phyloP scores from a whole-genome alignment of 768 basidiomycete genomes.

The Mycena rebaudengoi region DNA sequence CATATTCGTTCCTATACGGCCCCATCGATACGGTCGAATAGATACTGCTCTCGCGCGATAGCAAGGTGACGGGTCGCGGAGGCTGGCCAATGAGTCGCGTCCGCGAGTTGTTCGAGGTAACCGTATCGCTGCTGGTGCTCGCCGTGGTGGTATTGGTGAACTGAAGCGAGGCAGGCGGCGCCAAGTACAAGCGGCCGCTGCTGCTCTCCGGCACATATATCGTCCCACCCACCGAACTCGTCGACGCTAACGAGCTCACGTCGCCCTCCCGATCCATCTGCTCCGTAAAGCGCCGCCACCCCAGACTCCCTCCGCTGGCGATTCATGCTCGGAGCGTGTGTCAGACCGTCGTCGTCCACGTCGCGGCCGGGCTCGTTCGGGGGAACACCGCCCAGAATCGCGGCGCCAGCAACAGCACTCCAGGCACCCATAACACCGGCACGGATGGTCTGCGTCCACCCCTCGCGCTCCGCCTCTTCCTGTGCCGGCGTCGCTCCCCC shows the following conservation, averaged over 20 bases:
- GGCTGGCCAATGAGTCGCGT: slow-evolving; percentile 9
- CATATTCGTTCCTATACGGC: too few species aligned
- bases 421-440: slow-evolving; percentile 16
- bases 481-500: not conserved
- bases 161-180: slow-evolving; percentile 2
- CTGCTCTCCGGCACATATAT: not conserved
- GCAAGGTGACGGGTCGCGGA: slow-evolving; percentile 8
- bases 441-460: slow-evolving; percentile 19
- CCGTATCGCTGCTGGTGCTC: not conserved
- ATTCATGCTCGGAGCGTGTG: slow-evolving; percentile 15
- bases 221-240: not conserved
- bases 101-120: slow-evolving; percentile 11
- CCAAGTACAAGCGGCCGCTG: not conserved
- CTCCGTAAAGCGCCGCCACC: slow-evolving; percentile 21
- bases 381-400: too few species aligned
- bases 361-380: too few species aligned
- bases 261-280: not conserved
- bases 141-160: not conserved
- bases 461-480: not conserved
- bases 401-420: slow-evolving; percentile 12
- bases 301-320: slow-evolving; percentile 15
- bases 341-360: slow-evolving; percentile 18
- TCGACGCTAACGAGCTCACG: not conserved
- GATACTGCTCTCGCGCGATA: slow-evolving; percentile 11
- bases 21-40: slow-evolving; percentile 11